Conservation (phyloP, 2,329 filamentous ascomycete genomes). For the Aspergillus phoenicis region DNA sequence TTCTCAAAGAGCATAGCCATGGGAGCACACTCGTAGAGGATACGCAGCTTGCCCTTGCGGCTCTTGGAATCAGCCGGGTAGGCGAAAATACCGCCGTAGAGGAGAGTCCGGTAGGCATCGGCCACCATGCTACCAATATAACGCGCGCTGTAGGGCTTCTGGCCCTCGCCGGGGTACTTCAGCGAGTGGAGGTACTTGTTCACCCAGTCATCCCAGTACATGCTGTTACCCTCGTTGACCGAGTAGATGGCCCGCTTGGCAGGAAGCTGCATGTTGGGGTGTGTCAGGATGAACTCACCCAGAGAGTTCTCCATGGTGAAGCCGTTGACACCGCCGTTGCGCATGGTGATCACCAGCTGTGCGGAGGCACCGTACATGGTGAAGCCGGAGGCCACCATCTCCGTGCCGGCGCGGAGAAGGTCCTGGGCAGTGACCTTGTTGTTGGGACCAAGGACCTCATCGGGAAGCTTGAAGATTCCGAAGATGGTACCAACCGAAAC, state of each 20-base stretch:
- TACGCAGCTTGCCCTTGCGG: constrained; percentile 95
- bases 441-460: constrained; percentile 53
- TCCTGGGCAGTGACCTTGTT: constrained; percentile 69
- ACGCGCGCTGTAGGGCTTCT: constrained; percentile 87
- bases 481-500: constrained; percentile 99
- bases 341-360: constrained; percentile 97
- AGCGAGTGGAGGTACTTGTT: constrained; percentile 86
- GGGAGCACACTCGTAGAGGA: constrained; percentile 96
- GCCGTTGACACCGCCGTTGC: constrained; percentile 86
- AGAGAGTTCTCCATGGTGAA: constrained; percentile 97
- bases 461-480: constrained; percentile 84
- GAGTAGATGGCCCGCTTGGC: constrained; percentile 85
- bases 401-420: constrained; percentile 83
- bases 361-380: constrained; percentile 99
- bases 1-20: constrained; percentile 99
- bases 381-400: constrained; percentile 93
- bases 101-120: constrained; percentile 90
- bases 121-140: constrained; percentile 99
- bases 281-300: constrained; percentile 97
- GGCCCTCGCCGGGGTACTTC: constrained; percentile 71
- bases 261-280: constrained; percentile 90
- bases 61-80: constrained; percentile 98
- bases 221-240: constrained; percentile 96
- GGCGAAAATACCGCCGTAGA: constrained; percentile 96
- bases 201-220: constrained; percentile 91